Evolutionary conservation across 129 eudicot genomes (phyloP).

Genomic region (Arctium lappa): DNA sequence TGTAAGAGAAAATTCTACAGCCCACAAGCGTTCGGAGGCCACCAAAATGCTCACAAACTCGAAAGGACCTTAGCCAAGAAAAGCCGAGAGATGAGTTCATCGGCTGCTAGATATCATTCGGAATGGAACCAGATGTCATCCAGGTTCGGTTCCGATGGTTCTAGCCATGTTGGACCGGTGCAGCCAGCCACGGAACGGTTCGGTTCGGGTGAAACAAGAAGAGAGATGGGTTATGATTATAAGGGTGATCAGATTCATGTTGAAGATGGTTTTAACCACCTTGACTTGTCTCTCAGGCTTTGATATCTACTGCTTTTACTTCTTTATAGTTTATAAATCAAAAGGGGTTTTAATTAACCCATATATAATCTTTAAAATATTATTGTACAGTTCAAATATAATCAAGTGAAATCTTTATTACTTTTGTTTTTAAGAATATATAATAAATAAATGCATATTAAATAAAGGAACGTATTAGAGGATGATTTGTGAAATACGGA

Average conservation of each 20-base stretch:
- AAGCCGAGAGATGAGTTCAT: constrained; percentile 50
- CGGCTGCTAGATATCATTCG: constrained; percentile 24
- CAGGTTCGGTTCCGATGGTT: constrained; percentile 16
- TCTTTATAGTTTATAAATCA: background rate
- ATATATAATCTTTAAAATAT: background rate
- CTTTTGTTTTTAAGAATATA: too few species aligned
- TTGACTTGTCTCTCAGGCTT: constrained; percentile 35
- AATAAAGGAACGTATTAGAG: too few species aligned
- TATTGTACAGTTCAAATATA: background rate
- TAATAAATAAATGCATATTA: background rate
- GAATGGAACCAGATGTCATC: constrained; percentile 16
- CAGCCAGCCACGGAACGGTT: background rate
- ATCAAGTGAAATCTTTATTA: background rate
- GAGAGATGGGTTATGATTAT: constrained; percentile 10
- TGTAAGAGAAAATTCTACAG: constrained; percentile 76
- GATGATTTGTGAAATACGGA: too few species aligned
- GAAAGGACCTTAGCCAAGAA: constrained; percentile 86
- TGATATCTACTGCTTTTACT: background rate
- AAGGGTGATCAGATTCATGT: constrained; percentile 20
- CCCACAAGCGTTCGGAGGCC: constrained; percentile 96
- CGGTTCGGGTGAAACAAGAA: background rate
- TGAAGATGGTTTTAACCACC: constrained; percentile 12
- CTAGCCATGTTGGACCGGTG: constrained; percentile 21
- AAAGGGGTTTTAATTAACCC: constrained; percentile 8
- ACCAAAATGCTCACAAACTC: constrained; percentile 90